Conservation (phyloP, 2,329 filamentous ascomycete species). For the Dissoconium aciculare region DNA sequence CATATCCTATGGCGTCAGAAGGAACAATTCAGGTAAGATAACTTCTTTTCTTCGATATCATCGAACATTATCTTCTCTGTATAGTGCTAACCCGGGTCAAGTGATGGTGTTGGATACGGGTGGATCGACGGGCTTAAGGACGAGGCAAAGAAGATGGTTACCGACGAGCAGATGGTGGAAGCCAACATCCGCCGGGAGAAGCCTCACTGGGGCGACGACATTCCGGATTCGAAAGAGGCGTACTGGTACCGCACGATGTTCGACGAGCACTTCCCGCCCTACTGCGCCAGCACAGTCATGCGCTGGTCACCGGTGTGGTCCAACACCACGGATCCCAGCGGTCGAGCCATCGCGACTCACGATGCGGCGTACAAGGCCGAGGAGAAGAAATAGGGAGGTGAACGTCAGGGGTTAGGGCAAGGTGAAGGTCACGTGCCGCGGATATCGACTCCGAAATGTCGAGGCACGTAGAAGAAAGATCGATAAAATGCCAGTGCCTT, state of each 20-base stretch:
- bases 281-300: conserved; percentile 85
- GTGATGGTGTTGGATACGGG: conserved; percentile 92
- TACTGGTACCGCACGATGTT: conserved; percentile 99
- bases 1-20: conserved; percentile 97
- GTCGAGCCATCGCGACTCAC: conserved; percentile 39
- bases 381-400: too few relatives aligned
- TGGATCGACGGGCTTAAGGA: conserved; percentile 99
- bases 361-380: conserved; percentile 21
- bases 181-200: conserved; percentile 63
- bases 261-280: conserved; percentile 91
- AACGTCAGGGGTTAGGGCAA: too few relatives aligned
- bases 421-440: too few relatives aligned
- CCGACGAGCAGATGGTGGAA: conserved; percentile 73
- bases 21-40: conserved; percentile 98
- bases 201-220: conserved; percentile 82
- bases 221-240: conserved; percentile 94
- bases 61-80: too few relatives aligned
- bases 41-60: too few relatives aligned
- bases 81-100: too few relatives aligned
- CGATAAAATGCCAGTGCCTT: too few relatives aligned
- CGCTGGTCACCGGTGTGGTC: conserved; percentile 97
- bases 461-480: too few relatives aligned
- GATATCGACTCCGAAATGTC: too few relatives aligned
- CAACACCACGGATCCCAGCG: conserved; percentile 87
- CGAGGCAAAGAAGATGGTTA: conserved; percentile 74